Evolutionary conservation across 192 early-diverging fungal species (phyloP).

Genomic region (Diversispora eburnea): DNA sequence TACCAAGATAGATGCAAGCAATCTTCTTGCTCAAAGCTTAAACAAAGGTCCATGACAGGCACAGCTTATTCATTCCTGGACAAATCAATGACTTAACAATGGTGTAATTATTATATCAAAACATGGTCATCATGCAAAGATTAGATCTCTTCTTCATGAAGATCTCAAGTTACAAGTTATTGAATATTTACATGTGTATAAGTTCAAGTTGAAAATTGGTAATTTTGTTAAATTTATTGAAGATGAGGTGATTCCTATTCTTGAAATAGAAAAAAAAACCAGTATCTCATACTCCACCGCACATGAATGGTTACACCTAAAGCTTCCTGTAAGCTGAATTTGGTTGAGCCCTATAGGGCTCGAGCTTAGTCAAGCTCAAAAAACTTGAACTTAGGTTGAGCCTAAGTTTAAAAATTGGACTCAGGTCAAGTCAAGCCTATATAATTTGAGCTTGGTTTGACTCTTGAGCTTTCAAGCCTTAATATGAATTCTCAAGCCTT

Average conservation of each 20-base stretch:
- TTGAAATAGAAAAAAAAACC: conserved; percentile 16
- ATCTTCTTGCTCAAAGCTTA: not conserved
- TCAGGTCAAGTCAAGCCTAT: no score
- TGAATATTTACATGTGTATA: conserved; percentile 9
- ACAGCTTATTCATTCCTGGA: not conserved
- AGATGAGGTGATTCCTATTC: not conserved
- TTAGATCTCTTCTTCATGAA: conserved; percentile 8
- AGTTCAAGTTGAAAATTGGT: not conserved
- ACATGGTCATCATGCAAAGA: conserved; percentile 7
- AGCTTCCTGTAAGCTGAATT: no score
- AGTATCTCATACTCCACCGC: not conserved
- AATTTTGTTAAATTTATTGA: conserved; percentile 10
- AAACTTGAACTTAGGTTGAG: no score
- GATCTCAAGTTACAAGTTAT: conserved; percentile 7
- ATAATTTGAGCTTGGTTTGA: no score
- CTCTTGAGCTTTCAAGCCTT: no score
- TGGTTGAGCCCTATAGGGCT: no score
- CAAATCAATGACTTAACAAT: conserved; percentile 4
- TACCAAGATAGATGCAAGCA: not conserved
- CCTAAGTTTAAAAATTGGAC: no score
- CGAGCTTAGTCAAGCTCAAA: no score
- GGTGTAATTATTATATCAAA: conserved; percentile 1
- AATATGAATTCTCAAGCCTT: no score
- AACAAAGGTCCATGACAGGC: not conserved
- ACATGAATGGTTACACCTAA: not conserved